A percentile compares a stretch with the other conserved stretches of the same genome.
These are phyloP conservation scores for Noccaea caerulescens DNA, from an alignment of 345 rosid species.

Conservation along the genomic window DNA sequence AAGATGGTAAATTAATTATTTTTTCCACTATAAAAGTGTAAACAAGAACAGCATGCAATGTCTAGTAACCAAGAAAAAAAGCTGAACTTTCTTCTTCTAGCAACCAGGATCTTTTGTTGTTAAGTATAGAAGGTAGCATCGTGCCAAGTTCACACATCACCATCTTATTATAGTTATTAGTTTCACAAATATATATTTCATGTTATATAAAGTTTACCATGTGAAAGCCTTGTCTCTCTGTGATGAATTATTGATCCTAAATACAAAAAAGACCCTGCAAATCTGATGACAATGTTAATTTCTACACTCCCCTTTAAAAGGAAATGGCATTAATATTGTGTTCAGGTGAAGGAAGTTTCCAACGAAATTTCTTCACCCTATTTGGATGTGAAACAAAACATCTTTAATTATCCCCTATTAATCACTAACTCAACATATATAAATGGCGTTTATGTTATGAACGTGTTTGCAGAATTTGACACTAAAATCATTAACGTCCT, in stretches of 20 bases:
- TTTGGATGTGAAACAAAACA: background rate
- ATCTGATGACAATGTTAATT: slow-evolving; percentile 3
- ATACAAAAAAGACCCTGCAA: slow-evolving; percentile 4
- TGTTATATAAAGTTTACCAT: background rate
- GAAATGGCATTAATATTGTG: slow-evolving; percentile 7
- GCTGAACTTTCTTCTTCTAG: slow-evolving; percentile 21
- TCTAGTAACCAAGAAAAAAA: background rate
- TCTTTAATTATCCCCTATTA: background rate
- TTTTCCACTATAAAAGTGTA: slow-evolving; percentile 21
- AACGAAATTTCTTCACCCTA: slow-evolving; percentile 4
- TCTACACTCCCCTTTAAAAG: slow-evolving; percentile 2
- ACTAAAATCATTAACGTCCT: background rate
- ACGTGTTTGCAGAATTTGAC: background rate
- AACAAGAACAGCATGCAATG: background rate
- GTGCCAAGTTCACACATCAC: slow-evolving; percentile 32
- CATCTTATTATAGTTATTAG: slow-evolving; percentile 7
- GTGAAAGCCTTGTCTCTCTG: slow-evolving; percentile 11
- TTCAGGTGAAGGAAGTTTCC: slow-evolving; percentile 20
- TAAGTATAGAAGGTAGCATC: slow-evolving; percentile 14
- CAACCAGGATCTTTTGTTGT: background rate
- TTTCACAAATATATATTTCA: slow-evolving; percentile 2
- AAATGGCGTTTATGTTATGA: background rate
- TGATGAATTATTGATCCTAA: slow-evolving; percentile 23
- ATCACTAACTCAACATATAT: background rate
- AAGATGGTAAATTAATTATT: background rate